A percentile compares a stretch with the other conserved stretches of the same genome.
Conservation (phyloP, 2,329 filamentous ascomycete species). For the Paraconiothyrium sp. region DNA sequence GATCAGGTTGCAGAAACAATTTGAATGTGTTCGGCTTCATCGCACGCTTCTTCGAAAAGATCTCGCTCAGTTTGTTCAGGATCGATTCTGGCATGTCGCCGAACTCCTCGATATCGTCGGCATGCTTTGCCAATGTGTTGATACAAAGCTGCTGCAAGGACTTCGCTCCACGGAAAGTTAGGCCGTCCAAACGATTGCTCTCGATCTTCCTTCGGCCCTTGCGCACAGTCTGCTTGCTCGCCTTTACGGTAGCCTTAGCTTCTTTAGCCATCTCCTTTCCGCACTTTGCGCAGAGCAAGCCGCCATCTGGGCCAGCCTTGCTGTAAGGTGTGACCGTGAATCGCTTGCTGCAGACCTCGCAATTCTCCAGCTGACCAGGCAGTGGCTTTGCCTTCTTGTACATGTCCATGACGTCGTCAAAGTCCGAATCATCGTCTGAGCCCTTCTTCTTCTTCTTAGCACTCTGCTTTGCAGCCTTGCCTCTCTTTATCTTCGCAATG, state of each 20-base stretch:
- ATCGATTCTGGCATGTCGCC: slow-evolving; percentile 68
- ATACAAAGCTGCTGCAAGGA: slow-evolving; percentile 72
- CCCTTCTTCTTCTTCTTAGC: slow-evolving; percentile 52
- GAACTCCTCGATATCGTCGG: slow-evolving; percentile 71
- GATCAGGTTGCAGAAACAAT: slow-evolving; percentile 62
- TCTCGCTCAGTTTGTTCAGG: slow-evolving; percentile 68
- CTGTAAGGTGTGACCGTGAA: slow-evolving; percentile 95
- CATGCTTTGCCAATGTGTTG: slow-evolving; percentile 70
- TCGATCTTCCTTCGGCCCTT: slow-evolving; percentile 78
- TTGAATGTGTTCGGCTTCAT: slow-evolving; percentile 62
- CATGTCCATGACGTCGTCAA: slow-evolving; percentile 62
- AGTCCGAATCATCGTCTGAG: slow-evolving; percentile 55
- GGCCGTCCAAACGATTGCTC: slow-evolving; percentile 85
- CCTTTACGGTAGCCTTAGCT: slow-evolving; percentile 67
- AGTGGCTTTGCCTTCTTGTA: slow-evolving; percentile 67
- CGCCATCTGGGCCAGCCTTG: slow-evolving; percentile 81
- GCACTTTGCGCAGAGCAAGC: slow-evolving; percentile 84
- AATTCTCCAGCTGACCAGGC: slow-evolving; percentile 90
- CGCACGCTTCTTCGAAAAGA: slow-evolving; percentile 70
- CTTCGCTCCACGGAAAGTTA: slow-evolving; percentile 72
- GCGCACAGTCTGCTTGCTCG: slow-evolving; percentile 65
- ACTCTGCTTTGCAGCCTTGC: slow-evolving; percentile 62
- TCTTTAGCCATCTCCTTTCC: slow-evolving; percentile 77
- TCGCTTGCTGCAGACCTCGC: slow-evolving; percentile 82
- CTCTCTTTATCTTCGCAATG: slow-evolving; percentile 52